Conservation (phyloP, 1,284 basidiomycete genomes). For the Austroboletus niveus region DNA sequence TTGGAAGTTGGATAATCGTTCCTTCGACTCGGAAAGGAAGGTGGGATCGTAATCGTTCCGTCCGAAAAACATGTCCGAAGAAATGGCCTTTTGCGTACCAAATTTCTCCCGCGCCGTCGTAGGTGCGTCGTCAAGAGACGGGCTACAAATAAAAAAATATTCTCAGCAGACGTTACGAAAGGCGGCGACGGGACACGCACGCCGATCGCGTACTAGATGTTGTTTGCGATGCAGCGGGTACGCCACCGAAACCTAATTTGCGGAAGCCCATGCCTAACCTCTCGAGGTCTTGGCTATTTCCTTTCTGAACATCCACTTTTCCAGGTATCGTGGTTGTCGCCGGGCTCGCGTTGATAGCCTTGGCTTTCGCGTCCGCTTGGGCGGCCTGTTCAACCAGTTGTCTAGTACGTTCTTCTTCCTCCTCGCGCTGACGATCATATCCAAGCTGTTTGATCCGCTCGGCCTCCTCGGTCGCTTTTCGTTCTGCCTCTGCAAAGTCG, state of each 20-base stretch:
- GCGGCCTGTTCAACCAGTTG: slow-evolving; percentile 51
- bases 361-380: slow-evolving; percentile 41
- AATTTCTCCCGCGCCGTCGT: slow-evolving; percentile 90
- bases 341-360: slow-evolving; percentile 27
- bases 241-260: slow-evolving; percentile 84
- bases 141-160: slow-evolving; percentile 2
- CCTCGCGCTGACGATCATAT: slow-evolving; percentile 82
- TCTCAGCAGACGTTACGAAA: background rate
- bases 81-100: slow-evolving; percentile 90
- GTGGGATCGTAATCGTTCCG: slow-evolving; percentile 84
- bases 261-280: slow-evolving; percentile 79
- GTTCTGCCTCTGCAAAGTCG: slow-evolving; percentile 90
- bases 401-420: slow-evolving; percentile 61
- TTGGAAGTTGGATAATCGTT: slow-evolving; percentile 81
- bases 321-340: slow-evolving; percentile 25
- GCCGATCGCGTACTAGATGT: slow-evolving; percentile 43
- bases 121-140: slow-evolving; percentile 59
- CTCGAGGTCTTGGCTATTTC: slow-evolving; percentile 49
- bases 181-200: slow-evolving; percentile 34
- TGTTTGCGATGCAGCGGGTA: slow-evolving; percentile 56
- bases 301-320: slow-evolving; percentile 32
- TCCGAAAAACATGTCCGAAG: slow-evolving; percentile 97
- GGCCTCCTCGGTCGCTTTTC: slow-evolving; percentile 84
- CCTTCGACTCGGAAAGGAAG: slow-evolving; percentile 74
- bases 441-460: slow-evolving; percentile 87